phyloP scores from a whole-genome alignment of 768 basidiomycete genomes.

The Tubosaeta sp. region DNA sequence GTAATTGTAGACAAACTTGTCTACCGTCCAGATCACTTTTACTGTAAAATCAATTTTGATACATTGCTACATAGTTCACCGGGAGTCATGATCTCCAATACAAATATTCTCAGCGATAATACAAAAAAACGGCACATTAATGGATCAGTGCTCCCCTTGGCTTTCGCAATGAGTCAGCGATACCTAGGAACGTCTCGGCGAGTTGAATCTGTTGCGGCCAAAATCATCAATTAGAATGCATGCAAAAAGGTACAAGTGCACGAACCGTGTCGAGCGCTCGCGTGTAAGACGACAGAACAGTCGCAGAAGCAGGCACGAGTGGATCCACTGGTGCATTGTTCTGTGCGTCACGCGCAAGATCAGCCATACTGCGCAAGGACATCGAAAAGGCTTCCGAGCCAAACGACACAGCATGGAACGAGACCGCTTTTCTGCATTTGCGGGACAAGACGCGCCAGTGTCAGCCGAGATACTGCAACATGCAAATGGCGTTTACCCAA shows the following conservation, averaged over 20 bases:
- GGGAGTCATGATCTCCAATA: too few relatives aligned
- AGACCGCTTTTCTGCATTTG: slow-evolving; percentile 44
- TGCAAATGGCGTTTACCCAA: slow-evolving; percentile 8
- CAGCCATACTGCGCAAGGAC: slow-evolving; percentile 46
- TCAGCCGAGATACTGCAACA: neutral
- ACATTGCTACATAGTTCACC: too few relatives aligned
- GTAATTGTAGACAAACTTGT: too few relatives aligned
- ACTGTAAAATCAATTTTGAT: too few relatives aligned
- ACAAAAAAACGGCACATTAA: slow-evolving; percentile 10
- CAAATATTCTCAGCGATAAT: too few relatives aligned
- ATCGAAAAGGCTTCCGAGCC: slow-evolving; percentile 24
- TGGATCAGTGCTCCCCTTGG: slow-evolving; percentile 49
- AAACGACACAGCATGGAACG: slow-evolving; percentile 56
- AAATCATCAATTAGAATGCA: neutral
- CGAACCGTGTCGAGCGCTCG: slow-evolving; percentile 50
- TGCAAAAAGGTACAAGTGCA: neutral
- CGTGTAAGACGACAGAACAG: slow-evolving; percentile 43
- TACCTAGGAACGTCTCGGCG: slow-evolving; percentile 51
- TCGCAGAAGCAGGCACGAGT: slow-evolving; percentile 28
- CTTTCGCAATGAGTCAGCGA: slow-evolving; percentile 29
- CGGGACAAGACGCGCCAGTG: neutral
- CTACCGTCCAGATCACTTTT: too few relatives aligned
- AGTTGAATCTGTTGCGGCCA: slow-evolving; percentile 40
- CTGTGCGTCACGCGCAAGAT: slow-evolving; percentile 41
- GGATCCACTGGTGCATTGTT: slow-evolving; percentile 23